A percentile compares a stretch with the other conserved stretches of the same genome.
These are phyloP conservation scores for Aspergillus proliferans DNA, from an alignment of 2,329 filamentous ascomycete genomes.

Conservation along the genomic window DNA sequence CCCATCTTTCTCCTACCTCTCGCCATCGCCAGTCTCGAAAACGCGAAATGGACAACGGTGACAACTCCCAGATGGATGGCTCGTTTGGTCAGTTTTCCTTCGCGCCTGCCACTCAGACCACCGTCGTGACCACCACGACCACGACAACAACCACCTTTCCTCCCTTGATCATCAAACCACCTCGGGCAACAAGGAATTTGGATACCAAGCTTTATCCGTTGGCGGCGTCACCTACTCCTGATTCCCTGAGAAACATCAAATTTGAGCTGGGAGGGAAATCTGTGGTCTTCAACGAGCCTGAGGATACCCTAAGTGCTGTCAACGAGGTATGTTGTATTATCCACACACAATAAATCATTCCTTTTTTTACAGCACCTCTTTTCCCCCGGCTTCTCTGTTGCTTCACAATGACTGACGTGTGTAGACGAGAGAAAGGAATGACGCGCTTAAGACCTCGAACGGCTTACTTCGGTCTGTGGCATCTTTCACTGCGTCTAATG, in stretches of 20 bases:
- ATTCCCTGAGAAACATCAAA: constrained; percentile 67
- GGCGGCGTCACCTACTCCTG: constrained; percentile 73
- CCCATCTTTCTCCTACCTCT: constrained; percentile 10
- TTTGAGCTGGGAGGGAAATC: constrained; percentile 62
- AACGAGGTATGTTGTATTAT: constrained; percentile 43
- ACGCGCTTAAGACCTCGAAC: constrained; percentile 41
- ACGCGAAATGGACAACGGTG: constrained; percentile 23
- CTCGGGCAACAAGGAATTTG: constrained; percentile 62
- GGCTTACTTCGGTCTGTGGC: constrained; percentile 43
- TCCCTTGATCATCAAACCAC: constrained; percentile 71
- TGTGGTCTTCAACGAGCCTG: constrained; percentile 58
- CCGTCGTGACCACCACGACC: constrained; percentile 79
- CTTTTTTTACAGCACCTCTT: not conserved
- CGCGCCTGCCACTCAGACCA: constrained; percentile 58
- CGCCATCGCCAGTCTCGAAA: constrained; percentile 7
- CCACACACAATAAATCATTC: not conserved
- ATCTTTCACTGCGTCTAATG: constrained; percentile 38
- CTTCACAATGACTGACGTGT: not conserved
- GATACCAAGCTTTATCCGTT: constrained; percentile 88
- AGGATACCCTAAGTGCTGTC: constrained; percentile 49
- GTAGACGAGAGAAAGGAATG: constrained; percentile 41
- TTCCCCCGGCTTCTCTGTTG: constrained; percentile 7
- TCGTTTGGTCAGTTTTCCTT: constrained; percentile 57
- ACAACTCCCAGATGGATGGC: constrained; percentile 16
- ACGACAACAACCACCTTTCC: constrained; percentile 78